phyloP scores from a whole-genome alignment of 257 asterid species.

The Solanum bukasovii region DNA sequence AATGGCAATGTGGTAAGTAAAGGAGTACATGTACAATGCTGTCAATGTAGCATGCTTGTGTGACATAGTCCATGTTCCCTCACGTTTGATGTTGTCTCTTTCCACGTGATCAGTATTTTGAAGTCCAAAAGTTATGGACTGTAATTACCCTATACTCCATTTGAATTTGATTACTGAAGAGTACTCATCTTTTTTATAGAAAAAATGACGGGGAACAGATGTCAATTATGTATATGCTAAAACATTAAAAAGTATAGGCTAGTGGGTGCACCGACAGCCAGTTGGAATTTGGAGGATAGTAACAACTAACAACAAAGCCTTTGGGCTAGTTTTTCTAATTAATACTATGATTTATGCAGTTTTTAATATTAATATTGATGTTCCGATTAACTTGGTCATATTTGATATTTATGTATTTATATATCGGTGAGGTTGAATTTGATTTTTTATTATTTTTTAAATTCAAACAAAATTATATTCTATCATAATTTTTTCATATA shows the following conservation, averaged over 20 bases:
- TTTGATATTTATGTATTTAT: not conserved
- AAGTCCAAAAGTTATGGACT: not conserved
- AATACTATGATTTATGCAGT: not conserved
- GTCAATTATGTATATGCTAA: not conserved
- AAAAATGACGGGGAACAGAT: not conserved
- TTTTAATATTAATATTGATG: not conserved
- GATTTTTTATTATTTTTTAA: too few species aligned
- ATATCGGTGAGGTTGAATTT: not conserved
- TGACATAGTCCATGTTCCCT: slow-evolving; percentile 4
- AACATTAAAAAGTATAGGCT: not conserved
- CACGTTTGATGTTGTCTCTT: slow-evolving; percentile 12
- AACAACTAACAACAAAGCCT: not conserved
- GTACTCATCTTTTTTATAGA: not conserved
- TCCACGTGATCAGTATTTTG: slow-evolving; percentile 16
- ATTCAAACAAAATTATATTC: too few species aligned
- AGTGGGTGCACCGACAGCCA: not conserved
- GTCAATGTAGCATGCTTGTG: not conserved
- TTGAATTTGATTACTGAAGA: not conserved
- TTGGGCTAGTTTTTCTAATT: not conserved
- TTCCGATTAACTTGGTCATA: not conserved
- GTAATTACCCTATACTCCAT: not conserved
- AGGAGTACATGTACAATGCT: not conserved
- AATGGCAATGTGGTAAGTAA: not conserved
- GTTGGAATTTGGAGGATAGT: not conserved
- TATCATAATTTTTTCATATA: too few species aligned